A percentile compares a stretch with the other conserved stretches of the same genome.
Conservation (phyloP, 2,329 filamentous ascomycete species). For the Aureobasidium melanogenum region DNA sequence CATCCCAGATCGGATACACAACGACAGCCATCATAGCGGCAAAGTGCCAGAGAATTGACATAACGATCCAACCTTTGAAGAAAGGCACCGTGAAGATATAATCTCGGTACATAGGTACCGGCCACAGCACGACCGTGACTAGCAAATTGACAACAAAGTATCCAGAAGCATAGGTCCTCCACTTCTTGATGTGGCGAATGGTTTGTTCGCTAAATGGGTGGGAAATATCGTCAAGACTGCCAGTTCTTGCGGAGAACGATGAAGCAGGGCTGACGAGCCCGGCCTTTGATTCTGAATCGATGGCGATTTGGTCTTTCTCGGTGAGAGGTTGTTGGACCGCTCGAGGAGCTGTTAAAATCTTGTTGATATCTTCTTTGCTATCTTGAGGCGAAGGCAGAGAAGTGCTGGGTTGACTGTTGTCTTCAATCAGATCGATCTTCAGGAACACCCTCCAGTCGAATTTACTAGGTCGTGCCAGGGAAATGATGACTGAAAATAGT, state of each 20-base stretch:
- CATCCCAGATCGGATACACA: conserved; percentile 41
- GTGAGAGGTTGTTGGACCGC: background rate
- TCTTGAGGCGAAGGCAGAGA: conserved; percentile 13
- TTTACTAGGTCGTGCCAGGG: conserved; percentile 21
- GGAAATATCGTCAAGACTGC: conserved; percentile 31
- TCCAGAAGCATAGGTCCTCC: conserved; percentile 29
- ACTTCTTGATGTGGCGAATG: conserved; percentile 20
- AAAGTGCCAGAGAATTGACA: conserved; percentile 42
- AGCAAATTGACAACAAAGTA: conserved; percentile 36
- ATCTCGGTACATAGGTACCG: conserved; percentile 41
- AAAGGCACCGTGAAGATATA: conserved; percentile 41
- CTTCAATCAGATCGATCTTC: conserved; percentile 38
- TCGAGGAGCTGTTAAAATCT: background rate
- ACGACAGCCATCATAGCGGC: conserved; percentile 38
- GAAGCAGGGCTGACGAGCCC: background rate
- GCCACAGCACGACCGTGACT: conserved; percentile 41
- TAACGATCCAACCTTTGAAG: conserved; percentile 37
- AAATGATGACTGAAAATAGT: conserved; percentile 39
- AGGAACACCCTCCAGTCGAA: conserved; percentile 41
- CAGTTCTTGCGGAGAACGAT: background rate
- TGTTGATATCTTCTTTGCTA: conserved; percentile 4
- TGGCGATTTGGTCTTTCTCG: background rate
- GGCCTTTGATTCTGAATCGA: background rate
- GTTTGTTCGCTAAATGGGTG: conserved; percentile 35
- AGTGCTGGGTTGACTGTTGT: conserved; percentile 19